Base-by-base conservation (phyloP, 805 yeast genomes). In the Suhomyces kilbournensis region DNA sequence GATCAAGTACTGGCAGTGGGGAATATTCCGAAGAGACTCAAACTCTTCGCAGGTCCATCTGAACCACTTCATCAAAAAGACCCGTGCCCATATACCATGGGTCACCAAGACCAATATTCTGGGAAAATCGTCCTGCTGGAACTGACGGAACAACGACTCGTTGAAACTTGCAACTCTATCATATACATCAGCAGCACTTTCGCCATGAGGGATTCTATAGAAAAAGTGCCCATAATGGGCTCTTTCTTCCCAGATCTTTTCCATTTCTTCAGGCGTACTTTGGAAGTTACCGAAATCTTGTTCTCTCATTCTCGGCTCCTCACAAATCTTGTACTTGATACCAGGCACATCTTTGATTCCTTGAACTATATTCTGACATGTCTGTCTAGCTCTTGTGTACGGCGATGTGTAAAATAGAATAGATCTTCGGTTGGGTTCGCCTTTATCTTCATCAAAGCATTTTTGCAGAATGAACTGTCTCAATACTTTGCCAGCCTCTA, bases 251-350 rank as follows among this genome's bases (percentile, higher is more conserved):
- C 96, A 86, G 32, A 90, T 86, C 58, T 77, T 75, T 58, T 85
- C 86, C 96, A 91, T 91, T 57, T 83, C 88, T 51, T 82, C 84
- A 1, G 83, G 79, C 0, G 85, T 79, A 51, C 87, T 83, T 71
- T 91, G 97, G 68, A 90, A 91, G 65, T 91, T 91, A 19, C 97
- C 97, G 64, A 92, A 92, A 67, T 92, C 97, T 68, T 92, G 97
- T 65, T 92, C 97, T 56, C 97, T 77, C 81, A 92, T 82, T 50
- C 97, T 72, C 10, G 97, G 96, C 64, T 92, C 97, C 66, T 92
- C 97, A 58, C 83, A 79, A 2, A 87, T 81, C 38, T 78, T 75
- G 59, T 82, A 85, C 3, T 61, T 59, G 1, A 74, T 69, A 1
- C 67, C 74, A 4, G 75, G 72, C 8, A 84, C 59, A 64, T 70